Percentiles rank a stretch among this genome's conserved stretches.
Evolutionary conservation across 2,329 filamentous ascomycete genomes (phyloP).

Genomic region (Aspergillus floridensis): DNA sequence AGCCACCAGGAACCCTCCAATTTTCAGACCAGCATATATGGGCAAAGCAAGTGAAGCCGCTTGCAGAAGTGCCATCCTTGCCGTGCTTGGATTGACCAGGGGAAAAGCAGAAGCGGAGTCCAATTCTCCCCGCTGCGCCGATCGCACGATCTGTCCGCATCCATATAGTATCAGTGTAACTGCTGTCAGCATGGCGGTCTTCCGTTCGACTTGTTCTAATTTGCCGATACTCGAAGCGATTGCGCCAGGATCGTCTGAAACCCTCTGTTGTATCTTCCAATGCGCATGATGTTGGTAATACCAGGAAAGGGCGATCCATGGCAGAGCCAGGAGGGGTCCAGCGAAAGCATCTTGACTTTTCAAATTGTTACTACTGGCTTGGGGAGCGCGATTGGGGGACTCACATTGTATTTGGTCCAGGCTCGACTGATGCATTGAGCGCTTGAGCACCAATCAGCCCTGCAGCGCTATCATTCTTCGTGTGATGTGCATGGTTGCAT

Average conservation of each 20-base stretch:
- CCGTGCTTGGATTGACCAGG: conserved; percentile 15
- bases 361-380: not conserved
- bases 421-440: not conserved
- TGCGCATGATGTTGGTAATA: conserved; percentile 29
- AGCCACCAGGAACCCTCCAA: conserved; percentile 55
- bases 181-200: conserved; percentile 30
- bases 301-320: conserved; percentile 40
- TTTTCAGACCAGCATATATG: conserved; percentile 55
- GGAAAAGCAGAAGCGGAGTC: conserved; percentile 17
- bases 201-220: conserved; percentile 22
- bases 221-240: conserved; percentile 10
- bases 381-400: not conserved
- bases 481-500: not conserved
- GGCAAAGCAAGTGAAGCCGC: conserved; percentile 50
- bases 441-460: not conserved
- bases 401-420: conserved; percentile 3
- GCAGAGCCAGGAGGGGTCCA: conserved; percentile 43
- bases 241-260: conserved; percentile 8
- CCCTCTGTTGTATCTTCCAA: conserved; percentile 8
- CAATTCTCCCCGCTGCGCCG: conserved; percentile 9
- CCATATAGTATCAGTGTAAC: conserved; percentile 33
- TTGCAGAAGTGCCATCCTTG: conserved; percentile 29
- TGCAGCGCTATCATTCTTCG: not conserved
- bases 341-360: conserved; percentile 49
- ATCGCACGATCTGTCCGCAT: conserved; percentile 23